Percentiles rank a stretch among this genome's conserved stretches.
Evolutionary conservation across 345 rosid species (phyloP).

Genomic region (Citrus australasica): DNA sequence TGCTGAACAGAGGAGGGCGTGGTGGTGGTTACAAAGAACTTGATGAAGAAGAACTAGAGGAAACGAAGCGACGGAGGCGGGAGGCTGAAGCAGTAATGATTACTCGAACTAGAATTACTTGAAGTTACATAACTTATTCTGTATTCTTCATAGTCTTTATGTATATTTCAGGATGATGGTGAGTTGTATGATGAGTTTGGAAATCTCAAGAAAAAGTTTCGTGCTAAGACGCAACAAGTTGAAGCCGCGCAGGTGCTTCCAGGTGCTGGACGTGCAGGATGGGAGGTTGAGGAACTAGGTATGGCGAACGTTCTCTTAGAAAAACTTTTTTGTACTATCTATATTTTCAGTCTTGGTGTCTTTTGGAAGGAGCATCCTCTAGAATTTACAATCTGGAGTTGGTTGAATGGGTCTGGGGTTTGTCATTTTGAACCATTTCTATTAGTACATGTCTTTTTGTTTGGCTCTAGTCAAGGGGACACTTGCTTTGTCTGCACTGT

Average conservation of each 20-base stretch:
- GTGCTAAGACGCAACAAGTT: conserved; percentile 76
- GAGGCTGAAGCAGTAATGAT: conserved; percentile 86
- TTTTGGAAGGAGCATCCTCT: background rate
- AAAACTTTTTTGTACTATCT: background rate
- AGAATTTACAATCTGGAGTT: background rate
- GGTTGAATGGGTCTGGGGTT: too few relatives aligned
- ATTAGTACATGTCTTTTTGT: background rate
- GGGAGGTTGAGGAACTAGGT: conserved; percentile 98
- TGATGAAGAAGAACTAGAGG: conserved; percentile 98
- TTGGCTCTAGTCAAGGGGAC: background rate
- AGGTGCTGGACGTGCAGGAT: conserved; percentile 97
- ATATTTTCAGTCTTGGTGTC: background rate
- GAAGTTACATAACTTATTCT: conserved; percentile 11
- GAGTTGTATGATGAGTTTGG: conserved; percentile 99
- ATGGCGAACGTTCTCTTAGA: conserved; percentile 2
- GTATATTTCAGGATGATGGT: conserved; percentile 77
- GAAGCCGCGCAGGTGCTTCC: conserved; percentile 58
- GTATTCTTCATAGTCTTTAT: conserved; percentile 16
- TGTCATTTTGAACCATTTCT: background rate
- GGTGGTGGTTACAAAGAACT: conserved; percentile 99
- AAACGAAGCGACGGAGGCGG: conserved; percentile 83
- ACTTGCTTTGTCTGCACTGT: background rate
- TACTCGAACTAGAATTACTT: conserved; percentile 8
- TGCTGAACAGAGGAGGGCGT: conserved; percentile 81
- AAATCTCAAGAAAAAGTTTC: conserved; percentile 92